Evolutionary conservation across 257 asterid genomes (phyloP), one percentile per base, ranked within the genome.

Genomic region (Solanum medicagineum): DNA sequence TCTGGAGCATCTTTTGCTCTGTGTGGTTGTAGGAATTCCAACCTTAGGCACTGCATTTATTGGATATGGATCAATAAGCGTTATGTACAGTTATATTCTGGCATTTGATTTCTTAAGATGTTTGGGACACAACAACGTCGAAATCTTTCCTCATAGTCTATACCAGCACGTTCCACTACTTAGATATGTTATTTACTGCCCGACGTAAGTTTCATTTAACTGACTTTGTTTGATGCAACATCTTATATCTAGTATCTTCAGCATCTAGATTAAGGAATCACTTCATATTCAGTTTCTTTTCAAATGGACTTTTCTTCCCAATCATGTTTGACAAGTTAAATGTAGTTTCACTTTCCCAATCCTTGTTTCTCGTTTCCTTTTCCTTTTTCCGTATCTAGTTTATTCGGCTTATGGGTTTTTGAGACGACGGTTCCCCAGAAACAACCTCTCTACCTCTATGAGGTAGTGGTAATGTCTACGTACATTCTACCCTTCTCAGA

Each of bases 31-130:
- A 24, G 98, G 93, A 81, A 89, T 95, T 85, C 99, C 99, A 16
- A 88, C 87, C 8, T 69, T 95, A 86, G 99, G 98, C 74, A 91
- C 97, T 45, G 85, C 87, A 81, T 86, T 90, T 9, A 26, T 91
- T 60, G 99, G 99, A 56, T 90, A 84, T 56, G 99, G 99, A 22
- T 97, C 99, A 56, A 87, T 95, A 84, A 82, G 74, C 87, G 74
- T 91, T 92, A 86, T 92, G 90, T 94, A 92, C 79, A 65, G 91
- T 84, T 94, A 97, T 83, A 86, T 92, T 73, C 71, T 97, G 94
- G 86, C 80, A 15, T 97, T 94, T 54, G 99, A 97, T 91, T 93
- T 91, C 83, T 93, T 97, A 49, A 95, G 94, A 87, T 95, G 99
- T 88, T 84, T 97, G 89, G 95, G 96, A 53, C 97, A 97, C 83